phyloP scores from a whole-genome alignment of 495 filamentous ascomycete genomes.

The Aspergillus indologenus region DNA sequence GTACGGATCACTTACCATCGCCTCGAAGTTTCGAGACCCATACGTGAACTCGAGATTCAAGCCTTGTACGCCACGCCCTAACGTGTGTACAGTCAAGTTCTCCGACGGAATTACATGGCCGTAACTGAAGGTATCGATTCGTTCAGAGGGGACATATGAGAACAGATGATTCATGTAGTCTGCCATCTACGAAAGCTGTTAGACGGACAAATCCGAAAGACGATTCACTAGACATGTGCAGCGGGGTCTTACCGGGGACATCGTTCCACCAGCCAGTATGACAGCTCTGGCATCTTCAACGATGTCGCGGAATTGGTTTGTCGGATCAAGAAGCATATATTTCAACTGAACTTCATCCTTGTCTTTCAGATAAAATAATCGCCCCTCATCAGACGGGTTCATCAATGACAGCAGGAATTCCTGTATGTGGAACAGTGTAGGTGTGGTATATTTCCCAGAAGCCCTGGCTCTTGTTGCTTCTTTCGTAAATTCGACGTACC shows the following conservation, averaged over 20 bases:
- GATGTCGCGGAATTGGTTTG: conserved; percentile 84
- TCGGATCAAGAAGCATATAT: conserved; percentile 93
- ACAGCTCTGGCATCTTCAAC: conserved; percentile 84
- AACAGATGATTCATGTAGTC: conserved; percentile 87
- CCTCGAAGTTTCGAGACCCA: conserved; percentile 60
- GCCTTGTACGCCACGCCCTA: conserved; percentile 51
- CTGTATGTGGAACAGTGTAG: conserved; percentile 78
- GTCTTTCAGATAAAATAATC: conserved; percentile 71
- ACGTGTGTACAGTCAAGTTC: conserved; percentile 72
- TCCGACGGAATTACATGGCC: conserved; percentile 87
- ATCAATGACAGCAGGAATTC: conserved; percentile 80
- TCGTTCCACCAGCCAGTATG: conserved; percentile 90
- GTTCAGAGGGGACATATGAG: conserved; percentile 61
- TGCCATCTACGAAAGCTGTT: conserved; percentile 55
- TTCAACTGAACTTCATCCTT: conserved; percentile 60
- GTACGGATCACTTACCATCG: conserved; percentile 41
- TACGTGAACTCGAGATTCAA: conserved; percentile 84
- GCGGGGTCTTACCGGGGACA: conserved; percentile 68
- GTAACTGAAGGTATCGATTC: conserved; percentile 80
- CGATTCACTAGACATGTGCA: no score
- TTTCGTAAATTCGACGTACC: conserved; percentile 65
- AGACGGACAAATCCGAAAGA: conserved; percentile 6
- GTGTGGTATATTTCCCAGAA: conserved; percentile 49
- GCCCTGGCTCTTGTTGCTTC: conserved; percentile 31
- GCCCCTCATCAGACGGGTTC: conserved; percentile 84